Base-by-base conservation (phyloP, 768 basidiomycete species). In the Xerocomus brunneocitrinus region DNA sequence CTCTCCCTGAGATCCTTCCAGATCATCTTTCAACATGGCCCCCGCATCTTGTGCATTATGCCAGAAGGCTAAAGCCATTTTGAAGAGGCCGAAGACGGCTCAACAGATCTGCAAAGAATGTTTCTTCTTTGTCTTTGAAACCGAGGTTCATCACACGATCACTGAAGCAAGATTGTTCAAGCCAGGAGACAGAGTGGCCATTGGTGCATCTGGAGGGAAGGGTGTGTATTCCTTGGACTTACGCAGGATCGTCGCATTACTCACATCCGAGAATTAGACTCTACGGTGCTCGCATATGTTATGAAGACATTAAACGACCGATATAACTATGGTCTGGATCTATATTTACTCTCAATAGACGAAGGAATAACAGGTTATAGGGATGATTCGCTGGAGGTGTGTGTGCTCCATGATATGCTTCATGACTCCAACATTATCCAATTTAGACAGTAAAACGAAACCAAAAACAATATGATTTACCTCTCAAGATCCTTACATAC, bases 351-450 rank as follows among this genome's bases (percentile, higher is more conserved):
- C 45, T 98, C 95, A 0, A 98, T 99, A 68, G 97, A 99, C 67
- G 97, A 99, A 70, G 97, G 97, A 0, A 99, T 98, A 59, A 95
- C 93, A 24, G 97, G 97, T 1, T 99, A 98, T 68, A 80, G 97
- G 52, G 97, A 99, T 65, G 97, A 98, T 68, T 98, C 95, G 0
- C 75, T 99, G 4, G 93, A 98, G 79, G 95, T 91, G 53, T 50
- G 68, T 53, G 36, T 51, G 6, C n/a, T 27, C 10, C 28, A 27
- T 51, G 50, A 44, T 34, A 31, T 36, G 13, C 41, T 42, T 54
- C 55, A 32, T 63, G 36, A 19, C 22, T 47, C 27, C 28, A 10
- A 54, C n/a, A 24, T 48, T 31, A 24, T 19, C 46, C 30, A 7
- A 44, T 48, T 32, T 68, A 98, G 95, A 98, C 97, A 0, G 97